These are phyloP conservation scores for Cercospora berteroae DNA, from an alignment of 2,329 filamentous ascomycete genomes.

Conservation along the genomic window DNA sequence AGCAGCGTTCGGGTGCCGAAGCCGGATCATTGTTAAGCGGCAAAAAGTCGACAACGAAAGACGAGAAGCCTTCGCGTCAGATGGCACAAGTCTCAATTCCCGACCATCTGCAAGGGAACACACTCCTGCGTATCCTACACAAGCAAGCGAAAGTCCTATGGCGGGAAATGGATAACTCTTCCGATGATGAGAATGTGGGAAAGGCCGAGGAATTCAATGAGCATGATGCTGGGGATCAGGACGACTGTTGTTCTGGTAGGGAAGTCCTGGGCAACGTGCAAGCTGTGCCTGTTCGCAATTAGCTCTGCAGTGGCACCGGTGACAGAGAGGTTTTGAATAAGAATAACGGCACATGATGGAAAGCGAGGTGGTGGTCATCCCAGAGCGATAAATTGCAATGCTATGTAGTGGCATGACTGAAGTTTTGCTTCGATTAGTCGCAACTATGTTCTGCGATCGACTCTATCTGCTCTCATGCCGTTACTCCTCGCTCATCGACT, in stretches of 20 bases:
- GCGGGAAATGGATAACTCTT: conserved; percentile 31
- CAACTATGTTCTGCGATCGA: too few species aligned
- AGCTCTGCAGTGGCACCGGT: neutral
- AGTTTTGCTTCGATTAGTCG: neutral
- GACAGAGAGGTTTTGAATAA: neutral
- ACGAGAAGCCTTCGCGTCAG: conserved; percentile 7
- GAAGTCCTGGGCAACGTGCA: neutral
- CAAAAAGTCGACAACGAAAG: conserved; percentile 1
- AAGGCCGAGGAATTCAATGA: neutral
- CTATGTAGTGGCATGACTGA: neutral
- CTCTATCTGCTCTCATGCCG: neutral
- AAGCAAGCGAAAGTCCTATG: conserved; percentile 26
- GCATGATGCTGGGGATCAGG: neutral
- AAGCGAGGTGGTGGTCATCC: neutral
- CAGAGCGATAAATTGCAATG: neutral
- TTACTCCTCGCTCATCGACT: neutral
- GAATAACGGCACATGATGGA: neutral
- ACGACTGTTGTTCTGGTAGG: neutral
- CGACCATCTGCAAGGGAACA: conserved; percentile 23
- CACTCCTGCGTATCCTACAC: conserved; percentile 25
- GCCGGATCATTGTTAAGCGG: neutral
- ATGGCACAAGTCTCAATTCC: conserved; percentile 25
- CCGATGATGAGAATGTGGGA: conserved; percentile 20
- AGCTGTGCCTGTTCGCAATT: neutral
- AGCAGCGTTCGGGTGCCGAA: conserved; percentile 13